phyloP scores from a whole-genome alignment of 1,284 basidiomycete genomes.

The Xerocomus cyaneibrunnescens region DNA sequence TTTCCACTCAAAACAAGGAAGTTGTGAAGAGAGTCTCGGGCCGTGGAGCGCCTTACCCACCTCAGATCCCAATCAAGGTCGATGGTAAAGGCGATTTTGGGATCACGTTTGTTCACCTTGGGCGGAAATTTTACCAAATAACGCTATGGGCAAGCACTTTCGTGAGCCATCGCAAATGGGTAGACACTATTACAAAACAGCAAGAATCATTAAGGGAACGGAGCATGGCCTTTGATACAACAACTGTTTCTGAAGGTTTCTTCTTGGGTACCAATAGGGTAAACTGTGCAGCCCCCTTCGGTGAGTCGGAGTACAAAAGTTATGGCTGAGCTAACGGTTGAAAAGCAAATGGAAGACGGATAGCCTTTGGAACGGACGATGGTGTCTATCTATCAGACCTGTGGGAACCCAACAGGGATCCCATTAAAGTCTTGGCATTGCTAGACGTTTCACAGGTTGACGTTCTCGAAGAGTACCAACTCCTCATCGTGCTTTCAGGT shows the following conservation, averaged over 20 bases:
- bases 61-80: constrained; percentile 50
- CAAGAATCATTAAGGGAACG: constrained; percentile 84
- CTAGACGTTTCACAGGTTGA: constrained; percentile 95
- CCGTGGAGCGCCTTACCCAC: constrained; percentile 50
- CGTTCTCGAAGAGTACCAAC: constrained; percentile 94
- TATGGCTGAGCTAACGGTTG: constrained; percentile 7
- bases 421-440: constrained; percentile 87
- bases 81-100: constrained; percentile 89
- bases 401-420: constrained; percentile 73
- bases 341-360: constrained; percentile 78
- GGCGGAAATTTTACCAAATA: constrained; percentile 90
- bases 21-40: constrained; percentile 51
- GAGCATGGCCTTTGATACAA: constrained; percentile 86
- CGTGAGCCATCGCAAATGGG: constrained; percentile 89
- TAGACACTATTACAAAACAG: constrained; percentile 89
- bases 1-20: constrained; percentile 58
- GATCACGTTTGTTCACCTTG: constrained; percentile 92
- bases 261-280: constrained; percentile 83
- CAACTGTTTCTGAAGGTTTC: constrained; percentile 84
- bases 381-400: constrained; percentile 95
- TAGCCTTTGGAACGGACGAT: constrained; percentile 96
- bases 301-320: constrained; percentile 52
- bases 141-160: constrained; percentile 92
- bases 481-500: constrained; percentile 95
- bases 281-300: constrained; percentile 93